Base-by-base conservation (phyloP, 1,139 yeast species). In the Taiozyma sp. region DNA sequence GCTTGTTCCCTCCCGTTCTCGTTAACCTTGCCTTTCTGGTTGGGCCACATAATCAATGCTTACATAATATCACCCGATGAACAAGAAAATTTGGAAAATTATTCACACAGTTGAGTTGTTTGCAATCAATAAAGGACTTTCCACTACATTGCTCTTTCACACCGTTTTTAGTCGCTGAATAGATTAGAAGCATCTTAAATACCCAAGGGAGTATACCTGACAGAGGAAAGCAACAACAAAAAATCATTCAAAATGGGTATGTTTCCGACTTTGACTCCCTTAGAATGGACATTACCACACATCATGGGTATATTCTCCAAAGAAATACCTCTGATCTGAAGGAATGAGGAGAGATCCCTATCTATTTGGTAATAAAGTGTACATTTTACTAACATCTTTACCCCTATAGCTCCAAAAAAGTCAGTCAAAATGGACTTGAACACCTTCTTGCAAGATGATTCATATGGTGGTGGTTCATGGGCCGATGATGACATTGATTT, bases 401-500 rank as follows among this genome's bases (percentile, higher is more conserved):
- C 5, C 9, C 28, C 6, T 34, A 71, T 71, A 79, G 79, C 75
- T 60, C 81, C 81, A 63, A 77, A 76, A 63, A 77, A 75, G 66
- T 83, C 81, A 51, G 70, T 69, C 53, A 79, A 74, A 70, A 76
- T 78, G 81, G 80, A 76, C 68, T 71, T 78, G 65, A 73, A 72
- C 60, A 72, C 81, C 63, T 80, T 80, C 71, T 69, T 79, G 61
- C 69, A 71, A 54, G 81, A 77, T 62, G 80, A 76, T 22, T 58
- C 76, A 22, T 69, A 71, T 54, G 79, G 80, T 49, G 85, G 85
- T 53, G 84, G 85, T 50, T 79, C 86, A 43, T 85, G 93, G 89
- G 91, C 89, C 39, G 91, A 85, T 61, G 85, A 81, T 53, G 90
- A 84, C 56, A 77, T 85, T 50, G 90, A 85, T 68, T 73, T 83